Base-by-base conservation (phyloP, 352 stramenopile genomes). In the Globisporangium recalcitrans region DNA sequence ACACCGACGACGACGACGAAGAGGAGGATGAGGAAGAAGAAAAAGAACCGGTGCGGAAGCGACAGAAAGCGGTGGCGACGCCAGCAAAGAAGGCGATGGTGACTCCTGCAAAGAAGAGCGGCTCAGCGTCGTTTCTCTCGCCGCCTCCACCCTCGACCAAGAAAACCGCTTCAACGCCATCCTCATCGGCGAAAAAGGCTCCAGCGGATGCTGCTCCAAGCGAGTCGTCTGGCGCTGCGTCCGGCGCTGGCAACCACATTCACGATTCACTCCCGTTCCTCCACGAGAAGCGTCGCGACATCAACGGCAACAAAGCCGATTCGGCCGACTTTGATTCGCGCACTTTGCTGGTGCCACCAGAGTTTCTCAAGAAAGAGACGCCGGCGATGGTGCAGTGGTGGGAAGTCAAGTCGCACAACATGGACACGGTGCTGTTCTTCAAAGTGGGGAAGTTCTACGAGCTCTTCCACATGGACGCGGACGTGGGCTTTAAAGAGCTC, bases 401-500 rank as follows among this genome's bases (percentile, higher is more conserved):
- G 97, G 78, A 97, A 53, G 87, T 99, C 61, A 99, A 99, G 74
- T 62, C 87, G 5, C 78, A 91, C 40, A 98, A 99, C 70, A 97
- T 98, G 79, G 97, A 99, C 74, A 98, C 93, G 1, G 84, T 99
- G 1, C 75, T 99, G 1, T 97, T 99, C 58, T 99, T 99, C 82
- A 99, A 99, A 73, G 98, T 97, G 34, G 95, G 95, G 55, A 98
- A 98, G 73, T 98, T 99, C 60, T 98, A 98, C 73, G 95, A 98
- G 74, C 70, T 97, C 27, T 95, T 94, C 61, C 97, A 99, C 79
- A 98, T 98, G 88, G 98, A 99, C 73, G 97, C 98, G 0, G 97
- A 99, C 73, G 78, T 99, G 26, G 97, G 91, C 44, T 97, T 99
- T 49, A 88, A 96, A 58, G 89, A 99, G 51, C 73, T 98, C 13